Evolutionary conservation across 2,329 filamentous ascomycete species (phyloP).

Genomic region (Aspergillus sp.): DNA sequence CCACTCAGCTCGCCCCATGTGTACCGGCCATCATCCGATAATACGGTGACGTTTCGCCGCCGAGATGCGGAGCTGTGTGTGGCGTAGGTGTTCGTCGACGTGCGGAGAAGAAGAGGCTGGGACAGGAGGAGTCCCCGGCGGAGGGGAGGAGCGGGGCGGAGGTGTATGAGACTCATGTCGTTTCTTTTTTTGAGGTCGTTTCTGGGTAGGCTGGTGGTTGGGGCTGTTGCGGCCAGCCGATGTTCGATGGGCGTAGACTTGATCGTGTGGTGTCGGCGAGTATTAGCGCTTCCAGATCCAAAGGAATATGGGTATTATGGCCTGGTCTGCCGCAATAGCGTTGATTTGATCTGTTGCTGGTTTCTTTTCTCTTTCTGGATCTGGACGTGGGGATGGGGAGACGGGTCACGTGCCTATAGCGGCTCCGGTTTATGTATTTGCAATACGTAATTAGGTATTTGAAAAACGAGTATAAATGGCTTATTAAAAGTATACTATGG

Average conservation of each 20-base stretch:
- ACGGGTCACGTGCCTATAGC: conserved; percentile 21
- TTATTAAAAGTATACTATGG: neutral
- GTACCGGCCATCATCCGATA: conserved; percentile 81
- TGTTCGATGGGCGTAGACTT: conserved; percentile 13
- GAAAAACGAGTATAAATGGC: neutral
- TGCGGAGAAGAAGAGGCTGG: conserved; percentile 39
- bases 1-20: conserved; percentile 75
- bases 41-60: conserved; percentile 70
- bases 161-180: conserved; percentile 18
- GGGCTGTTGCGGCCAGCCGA: conserved; percentile 12
- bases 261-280: neutral
- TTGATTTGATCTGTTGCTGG: neutral
- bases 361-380: conserved; percentile 3
- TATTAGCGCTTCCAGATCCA: neutral
- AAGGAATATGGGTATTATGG: neutral
- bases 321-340: neutral
- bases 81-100: conserved; percentile 33
- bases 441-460: conserved; percentile 12
- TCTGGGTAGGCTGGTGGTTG: neutral
- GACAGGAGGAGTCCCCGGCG: conserved; percentile 20
- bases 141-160: conserved; percentile 13
- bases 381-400: conserved; percentile 16
- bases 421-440: conserved; percentile 13
- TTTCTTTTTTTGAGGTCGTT: neutral
- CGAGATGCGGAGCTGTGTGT: conserved; percentile 53